phyloP scores from a whole-genome alignment of 257 asterid genomes.

The Capsicum chinense region DNA sequence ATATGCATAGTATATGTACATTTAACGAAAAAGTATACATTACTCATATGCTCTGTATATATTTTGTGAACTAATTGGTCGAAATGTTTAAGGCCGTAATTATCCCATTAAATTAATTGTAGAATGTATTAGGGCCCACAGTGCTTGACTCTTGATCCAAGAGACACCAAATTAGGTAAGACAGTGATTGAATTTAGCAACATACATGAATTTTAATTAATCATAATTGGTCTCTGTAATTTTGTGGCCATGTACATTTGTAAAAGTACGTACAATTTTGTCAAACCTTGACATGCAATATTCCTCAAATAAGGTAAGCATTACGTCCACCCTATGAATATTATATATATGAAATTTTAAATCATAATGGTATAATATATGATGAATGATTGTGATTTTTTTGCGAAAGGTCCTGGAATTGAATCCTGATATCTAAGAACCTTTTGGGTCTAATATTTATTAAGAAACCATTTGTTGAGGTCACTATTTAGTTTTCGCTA shows the following conservation, averaged over 20 bases:
- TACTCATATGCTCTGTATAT: not conserved
- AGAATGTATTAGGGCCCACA: conserved; percentile 9
- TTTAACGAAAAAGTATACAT: no score
- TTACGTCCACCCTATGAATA: not conserved
- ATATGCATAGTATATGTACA: no score
- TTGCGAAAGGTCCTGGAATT: not conserved
- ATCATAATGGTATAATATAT: no score
- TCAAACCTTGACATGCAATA: not conserved
- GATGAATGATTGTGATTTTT: not conserved
- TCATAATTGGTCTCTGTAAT: not conserved
- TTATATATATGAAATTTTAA: not conserved
- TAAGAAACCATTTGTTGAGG: not conserved
- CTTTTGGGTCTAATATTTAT: not conserved
- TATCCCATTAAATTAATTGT: not conserved
- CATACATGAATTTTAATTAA: conserved; percentile 20
- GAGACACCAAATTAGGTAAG: conserved; percentile 28
- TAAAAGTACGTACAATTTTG: not conserved
- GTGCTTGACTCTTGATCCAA: not conserved
- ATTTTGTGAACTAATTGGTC: not conserved
- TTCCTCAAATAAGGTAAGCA: not conserved
- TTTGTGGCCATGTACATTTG: not conserved
- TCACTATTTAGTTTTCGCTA: not conserved
- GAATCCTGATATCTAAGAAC: not conserved
- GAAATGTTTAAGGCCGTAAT: not conserved
- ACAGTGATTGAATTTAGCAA: conserved; percentile 22